A percentile compares a stretch with the other conserved stretches of the same genome.
Evolutionary conservation across 1,284 basidiomycete genomes (phyloP).

Genomic region (Veloporphyrellus conicus): DNA sequence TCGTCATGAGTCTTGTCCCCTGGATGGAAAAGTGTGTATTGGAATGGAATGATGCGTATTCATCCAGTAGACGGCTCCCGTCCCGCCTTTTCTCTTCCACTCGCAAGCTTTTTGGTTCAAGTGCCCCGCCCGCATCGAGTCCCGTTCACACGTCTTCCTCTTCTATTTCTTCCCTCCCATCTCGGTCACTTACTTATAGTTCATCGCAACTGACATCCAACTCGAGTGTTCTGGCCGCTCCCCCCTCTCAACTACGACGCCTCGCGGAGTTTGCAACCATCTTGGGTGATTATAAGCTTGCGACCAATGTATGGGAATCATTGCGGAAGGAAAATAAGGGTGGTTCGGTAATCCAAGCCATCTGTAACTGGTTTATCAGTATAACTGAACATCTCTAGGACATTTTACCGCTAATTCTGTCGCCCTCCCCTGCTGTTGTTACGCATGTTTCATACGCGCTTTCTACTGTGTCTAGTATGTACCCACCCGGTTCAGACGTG

Average conservation of each 20-base stretch:
- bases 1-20: slow-evolving; percentile 86
- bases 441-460: slow-evolving; percentile 62
- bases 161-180: slow-evolving; percentile 45
- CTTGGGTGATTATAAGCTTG: slow-evolving; percentile 85
- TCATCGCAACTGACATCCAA: slow-evolving; percentile 36
- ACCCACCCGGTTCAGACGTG: slow-evolving; percentile 43
- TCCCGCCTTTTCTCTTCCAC: slow-evolving; percentile 85
- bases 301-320: slow-evolving; percentile 81
- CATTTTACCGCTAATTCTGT: slow-evolving; percentile 63
- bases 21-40: slow-evolving; percentile 95
- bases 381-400: slow-evolving; percentile 45
- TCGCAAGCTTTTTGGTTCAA: slow-evolving; percentile 80
- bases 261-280: slow-evolving; percentile 95
- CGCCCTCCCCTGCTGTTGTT: slow-evolving; percentile 58
- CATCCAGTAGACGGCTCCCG: slow-evolving; percentile 77
- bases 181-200: slow-evolving; percentile 39
- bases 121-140: slow-evolving; percentile 45
- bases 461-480: slow-evolving; percentile 40
- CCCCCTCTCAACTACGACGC: slow-evolving; percentile 70
- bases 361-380: slow-evolving; percentile 2
- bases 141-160: slow-evolving; percentile 39
- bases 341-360: slow-evolving; percentile 53
- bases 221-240: slow-evolving; percentile 28
- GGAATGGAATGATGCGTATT: slow-evolving; percentile 93
- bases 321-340: slow-evolving; percentile 76